Percentiles rank a stretch among this genome's conserved stretches.
Conservation (phyloP, 2,329 filamentous ascomycete species). For the Ceratocystis colombiana region DNA sequence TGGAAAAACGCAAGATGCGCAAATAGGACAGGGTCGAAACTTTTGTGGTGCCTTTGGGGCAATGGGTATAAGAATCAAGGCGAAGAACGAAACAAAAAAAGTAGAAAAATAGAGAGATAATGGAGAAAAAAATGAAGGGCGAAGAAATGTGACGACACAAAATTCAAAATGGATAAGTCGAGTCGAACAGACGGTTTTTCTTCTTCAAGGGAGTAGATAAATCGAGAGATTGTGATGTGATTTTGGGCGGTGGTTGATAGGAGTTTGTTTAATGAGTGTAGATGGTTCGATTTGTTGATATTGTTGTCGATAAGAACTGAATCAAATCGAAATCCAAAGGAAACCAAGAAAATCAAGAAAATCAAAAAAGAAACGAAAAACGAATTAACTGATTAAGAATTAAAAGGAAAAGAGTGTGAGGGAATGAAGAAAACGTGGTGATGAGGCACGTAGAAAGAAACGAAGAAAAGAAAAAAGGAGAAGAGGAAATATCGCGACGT, state of each 20-base stretch:
- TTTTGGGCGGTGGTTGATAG: constrained; percentile 26
- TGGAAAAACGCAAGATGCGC: not conserved
- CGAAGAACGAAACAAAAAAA: not conserved
- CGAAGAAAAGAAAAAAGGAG: constrained; percentile 15
- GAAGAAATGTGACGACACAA: not conserved
- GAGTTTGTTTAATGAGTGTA: constrained; percentile 22
- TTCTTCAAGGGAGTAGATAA: constrained; percentile 18
- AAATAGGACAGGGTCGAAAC: constrained; percentile 8
- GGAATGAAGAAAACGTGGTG: constrained; percentile 7
- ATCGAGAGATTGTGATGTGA: constrained; percentile 23
- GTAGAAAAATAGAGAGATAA: not conserved
- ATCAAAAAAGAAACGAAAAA: constrained; percentile 16
- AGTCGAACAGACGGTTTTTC: not conserved
- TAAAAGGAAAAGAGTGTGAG: constrained; percentile 25
- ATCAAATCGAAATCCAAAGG: constrained; percentile 20
- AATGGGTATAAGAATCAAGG: constrained; percentile 22
- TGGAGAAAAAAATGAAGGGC: not conserved
- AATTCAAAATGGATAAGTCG: not conserved
- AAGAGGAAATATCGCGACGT: not conserved
- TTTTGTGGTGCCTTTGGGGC: constrained; percentile 21
- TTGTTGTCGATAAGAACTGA: constrained; percentile 20
- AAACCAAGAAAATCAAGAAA: constrained; percentile 5
- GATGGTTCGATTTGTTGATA: constrained; percentile 35
- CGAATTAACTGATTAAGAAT: constrained; percentile 25
- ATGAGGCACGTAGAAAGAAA: constrained; percentile 12